Evolutionary conservation across 2,329 filamentous ascomycete genomes (phyloP), one percentile per base, ranked within the genome.

Genomic region (Aspergillus luchuensis): DNA sequence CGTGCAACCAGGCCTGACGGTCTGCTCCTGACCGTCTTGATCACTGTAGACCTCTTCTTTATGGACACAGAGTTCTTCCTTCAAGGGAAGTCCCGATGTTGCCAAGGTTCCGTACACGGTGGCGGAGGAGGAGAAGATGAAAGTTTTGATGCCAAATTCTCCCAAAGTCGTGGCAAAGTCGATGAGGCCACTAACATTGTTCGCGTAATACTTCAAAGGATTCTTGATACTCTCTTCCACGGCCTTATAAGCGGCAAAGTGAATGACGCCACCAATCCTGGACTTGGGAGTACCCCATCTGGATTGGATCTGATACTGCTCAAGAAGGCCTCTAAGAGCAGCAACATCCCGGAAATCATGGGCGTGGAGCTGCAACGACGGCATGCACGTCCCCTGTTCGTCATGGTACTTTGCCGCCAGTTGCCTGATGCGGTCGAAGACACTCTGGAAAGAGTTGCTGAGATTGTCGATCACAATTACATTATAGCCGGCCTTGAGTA

Each of bases 181-280:
- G 51, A 89, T 79, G 5, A 89, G 76, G 0, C 87, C 87, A 66
- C 82, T 84, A 33, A 89, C 85, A 62, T 90, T 90, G 78, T 89
- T 90, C 61, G 81, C 80, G 73, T 89, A 90, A 74, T 90, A 90
- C 60, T 83, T 82, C 58, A 89, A 73, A 0, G 87, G 87, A 60
- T 80, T 76, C 25, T 76, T 73, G 62, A 89, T 88, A 47, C 85
- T 88, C 66, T 90, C 87, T 25, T 82, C 82, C 0, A 89, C 86
- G 2, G 87, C 85, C 71, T 89, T 89, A 78, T 85, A 85, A 1
- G 87, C 87, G 13, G 87, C 87, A 65, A 89, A 89, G 69, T 90
- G 87, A 59, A 90, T 88, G n/a, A 89, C 86, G 0, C 86, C 87
- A 0, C 78, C 76, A 62, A 89, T 87, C 30, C 76, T 80, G 2